Evolutionary conservation across 148 eudicot species (phyloP), one percentile per base, ranked within the genome.

Genomic region (Rhododendron kiyosumense): DNA sequence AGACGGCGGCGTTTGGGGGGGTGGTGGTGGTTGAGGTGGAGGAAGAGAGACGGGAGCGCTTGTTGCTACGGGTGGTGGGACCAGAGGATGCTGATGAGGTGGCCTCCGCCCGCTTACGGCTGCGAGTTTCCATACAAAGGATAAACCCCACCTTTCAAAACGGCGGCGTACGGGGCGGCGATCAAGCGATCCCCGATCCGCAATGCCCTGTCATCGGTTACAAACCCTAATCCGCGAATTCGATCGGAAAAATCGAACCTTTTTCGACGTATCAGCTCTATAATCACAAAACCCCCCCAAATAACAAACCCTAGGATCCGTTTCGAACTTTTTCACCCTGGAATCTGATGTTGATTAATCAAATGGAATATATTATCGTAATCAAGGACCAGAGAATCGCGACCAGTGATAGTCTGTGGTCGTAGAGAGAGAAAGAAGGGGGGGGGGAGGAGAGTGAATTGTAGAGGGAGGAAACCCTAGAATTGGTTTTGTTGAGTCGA

Each of bases 71-170:
- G 75, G 95, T 93, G 63, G 91, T 82, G 81, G 95, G 90, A 24
- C 95, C 89, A 87, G 97, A 92, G 86, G 97, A 89, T 87, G 96
- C 90, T 89, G 98, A 92, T 89, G 98, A 91, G 91, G 95, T 91
- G 89, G 98, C 99, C 95, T 97, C 98, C 91, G 96, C 98, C 95
- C 98, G 92, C 92, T 97, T 97, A 88, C 98, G 99, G 88, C 98
- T 92, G 78, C 98, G 99, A 92, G 99, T 97, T 95, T 97, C 99
- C 99, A 97, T 97, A 94, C 86, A 87, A 83, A 95, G 84, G 86
- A 76, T 91, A 11, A 73, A 91, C 91, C 87, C 94, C 92, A 94
- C 91, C 65, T 26, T 4, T 65, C 38, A 75, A 78, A 69, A 78
- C 57, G 81, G 52, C 69, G 43, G 75, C 63, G 57, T 81, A 87